These are phyloP conservation scores for Wickerhamiella occidentalis DNA, from an alignment of 805 yeast genomes.

Conservation along the genomic window DNA sequence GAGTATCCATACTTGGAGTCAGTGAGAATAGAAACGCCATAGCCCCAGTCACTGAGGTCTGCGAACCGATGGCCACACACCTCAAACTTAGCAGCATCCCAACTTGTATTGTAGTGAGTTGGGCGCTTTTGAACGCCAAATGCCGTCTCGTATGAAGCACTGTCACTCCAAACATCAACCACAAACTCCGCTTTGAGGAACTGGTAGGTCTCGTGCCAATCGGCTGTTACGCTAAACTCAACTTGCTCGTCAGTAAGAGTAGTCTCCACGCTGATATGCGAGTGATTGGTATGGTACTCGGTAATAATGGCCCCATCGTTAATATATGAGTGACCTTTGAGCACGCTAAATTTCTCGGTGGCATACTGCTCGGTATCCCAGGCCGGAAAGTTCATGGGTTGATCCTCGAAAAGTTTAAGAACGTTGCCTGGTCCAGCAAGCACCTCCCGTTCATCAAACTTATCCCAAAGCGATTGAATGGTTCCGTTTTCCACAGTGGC, in stretches of 20 bases:
- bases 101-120: constrained; percentile 84
- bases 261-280: constrained; percentile 16
- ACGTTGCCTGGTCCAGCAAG: constrained; percentile 70
- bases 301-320: background rate
- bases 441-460: constrained; percentile 47
- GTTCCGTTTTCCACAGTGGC: constrained; percentile 53
- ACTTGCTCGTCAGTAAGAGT: constrained; percentile 35
- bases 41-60: constrained; percentile 73
- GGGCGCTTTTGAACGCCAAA: constrained; percentile 87
- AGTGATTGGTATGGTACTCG: constrained; percentile 15
- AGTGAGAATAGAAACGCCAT: constrained; percentile 78
- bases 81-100: constrained; percentile 96
- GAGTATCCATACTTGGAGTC: constrained; percentile 86
- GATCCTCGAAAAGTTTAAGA: constrained; percentile 72
- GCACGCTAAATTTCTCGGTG: constrained; percentile 52
- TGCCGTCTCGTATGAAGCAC: constrained; percentile 84
- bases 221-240: constrained; percentile 47
- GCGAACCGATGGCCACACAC: constrained; percentile 91
- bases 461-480: constrained; percentile 52
- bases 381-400: constrained; percentile 84
- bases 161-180: constrained; percentile 62
- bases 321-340: constrained; percentile 13
- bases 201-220: constrained; percentile 80
- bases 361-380: constrained; percentile 96
- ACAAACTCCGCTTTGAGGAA: constrained; percentile 94